Base-by-base conservation (phyloP, 345 rosid species). In the Hibiscus mutabilis region DNA sequence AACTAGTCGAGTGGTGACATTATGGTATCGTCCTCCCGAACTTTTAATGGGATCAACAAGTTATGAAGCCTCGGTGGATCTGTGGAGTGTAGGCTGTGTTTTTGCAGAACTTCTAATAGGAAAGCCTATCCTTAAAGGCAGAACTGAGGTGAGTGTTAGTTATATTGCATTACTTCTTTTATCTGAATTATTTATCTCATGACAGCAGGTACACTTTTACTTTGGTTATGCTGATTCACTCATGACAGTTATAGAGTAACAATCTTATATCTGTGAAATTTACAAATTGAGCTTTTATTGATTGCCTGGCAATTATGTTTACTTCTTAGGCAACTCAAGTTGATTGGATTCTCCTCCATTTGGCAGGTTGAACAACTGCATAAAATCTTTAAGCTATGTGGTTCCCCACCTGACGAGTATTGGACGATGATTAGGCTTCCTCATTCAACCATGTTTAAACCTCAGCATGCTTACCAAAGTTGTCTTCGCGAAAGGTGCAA, bases 21-120 rank as follows among this genome's bases (percentile, higher is more conserved):
- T 90, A 55, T 90, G 96, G 96, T 90, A 90, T 72, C 82, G 93
- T 13, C 88, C 92, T 57, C 96, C 96, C 15, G 96, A 90, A 76
- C 96, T 90, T 74, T 75, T 90, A 71, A 88, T 88, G 89, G 96
- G 91, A 4, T 88, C 96, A 3, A 90, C 86, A 33, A 86, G 80
- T 73, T 90, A 90, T 67, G 87, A 86, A 33, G 86, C 83, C 73
- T 79, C 96, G 1, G 76, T 85, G 5, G 96, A 90, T 74, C 72
- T 90, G 18, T 90, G 96, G 93, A 90, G 91, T 77, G 86, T 88
- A 14, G 96, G 96, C 18, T 90, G 93, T 58, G 96, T 88, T 40
- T 84, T 90, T 73, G 87, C 89, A 33, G 93, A 86, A 73, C 82
- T 90, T 71, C 84, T 85, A 31, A 56, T 78, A 40, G 88, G 91